Evolutionary conservation across 768 basidiomycete genomes (phyloP), one percentile per base, ranked within the genome.

Genomic region (Lanmaoa pseudosensibilis): DNA sequence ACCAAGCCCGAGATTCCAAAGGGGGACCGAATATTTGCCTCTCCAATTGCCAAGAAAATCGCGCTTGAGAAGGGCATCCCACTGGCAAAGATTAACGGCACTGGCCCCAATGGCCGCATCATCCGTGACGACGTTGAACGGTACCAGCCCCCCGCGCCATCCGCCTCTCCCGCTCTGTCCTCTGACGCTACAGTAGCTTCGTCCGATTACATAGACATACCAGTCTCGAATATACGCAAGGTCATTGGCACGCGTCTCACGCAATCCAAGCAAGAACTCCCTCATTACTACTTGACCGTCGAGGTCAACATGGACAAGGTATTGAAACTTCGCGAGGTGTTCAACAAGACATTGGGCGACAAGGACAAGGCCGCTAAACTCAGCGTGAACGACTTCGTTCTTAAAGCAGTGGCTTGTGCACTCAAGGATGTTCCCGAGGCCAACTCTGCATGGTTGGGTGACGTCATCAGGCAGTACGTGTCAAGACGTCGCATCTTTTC

Each of bases 271-370:
- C 88, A 92, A 74, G 88, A 93, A 65, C 68, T 94, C n/a, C 97
- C 97, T 5, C 96, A 98, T 73, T 99, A 96, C 77, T 98, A 98
- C 74, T 75, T 98, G 64, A 98, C 97, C 4, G 83, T 92, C 41
- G 92, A 98, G 66, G 82, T 98, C 72, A 88, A 90, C 78, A 97
- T 99, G 94, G 95, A 93, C 80, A 91, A 92, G 80, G 87, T 94
- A 19, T 72, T 90, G 69, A 98, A 97, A 76, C 82, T 99, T 60
- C 83, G 97, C 47, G 87, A 96, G 74, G 88, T 98, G 60, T 98
- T 99, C 80, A 99, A 99, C 83, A 87, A 87, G 74, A 81, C 89
- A 18, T 74, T 93, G 38, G 81, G 82, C 25, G 91, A 92, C 67
- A 90, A 91, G 75, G 92, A 94, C 72, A 96, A 95, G 78, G 75